Base-by-base conservation (phyloP, 2,329 filamentous ascomycete species). In the Ophiostoma australiae region DNA sequence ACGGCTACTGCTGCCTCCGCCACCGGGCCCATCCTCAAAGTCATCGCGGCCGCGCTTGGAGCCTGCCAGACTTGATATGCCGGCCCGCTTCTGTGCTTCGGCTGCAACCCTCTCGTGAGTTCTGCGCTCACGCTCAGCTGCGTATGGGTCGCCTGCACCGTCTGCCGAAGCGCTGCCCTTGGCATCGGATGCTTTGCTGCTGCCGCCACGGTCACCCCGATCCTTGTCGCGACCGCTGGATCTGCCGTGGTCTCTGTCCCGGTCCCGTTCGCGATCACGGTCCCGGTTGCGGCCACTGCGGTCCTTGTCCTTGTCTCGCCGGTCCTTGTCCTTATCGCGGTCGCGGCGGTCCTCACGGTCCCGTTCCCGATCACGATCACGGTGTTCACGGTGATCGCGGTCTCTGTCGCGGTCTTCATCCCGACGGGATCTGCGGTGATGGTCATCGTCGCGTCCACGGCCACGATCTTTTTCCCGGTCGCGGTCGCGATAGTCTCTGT, bases 71-170 rank as follows among this genome's bases (percentile, higher is more conserved):
- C 86, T 82, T 65, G 87, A 83, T 79, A 90, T 86, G 48, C 87
- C 85, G 1, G 75, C 74, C 27, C 74, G 73, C 70, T 76, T 76
- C 78, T 91, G 88, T 55, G 88, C 87, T 79, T 92, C 90, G 76
- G 89, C 90, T 15, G 90, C 81, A 69, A 91, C 81, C 35, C 90
- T 83, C 78, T 91, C 89, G 66, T 89, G 84, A 76, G 90, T 85
- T 20, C 88, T 82, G 15, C 86, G 86, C 77, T 91, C 89, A 31
- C 90, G 87, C 78, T 92, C 90, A 0, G 89, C 81, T 1, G 90
- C 89, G 78, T 91, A 89, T n/a, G 87, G 84, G 74, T 91, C 88
- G 72, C 69, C 58, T 82, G 69, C 69, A 4, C 39, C 69, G 20
- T 52, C 67, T 8, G 69, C 67, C 6, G 69, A 39, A 13, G 41